Percentiles rank a stretch among this genome's conserved stretches.
Conservation (phyloP, 1,139 yeast species). For the Hansenula anomala region DNA sequence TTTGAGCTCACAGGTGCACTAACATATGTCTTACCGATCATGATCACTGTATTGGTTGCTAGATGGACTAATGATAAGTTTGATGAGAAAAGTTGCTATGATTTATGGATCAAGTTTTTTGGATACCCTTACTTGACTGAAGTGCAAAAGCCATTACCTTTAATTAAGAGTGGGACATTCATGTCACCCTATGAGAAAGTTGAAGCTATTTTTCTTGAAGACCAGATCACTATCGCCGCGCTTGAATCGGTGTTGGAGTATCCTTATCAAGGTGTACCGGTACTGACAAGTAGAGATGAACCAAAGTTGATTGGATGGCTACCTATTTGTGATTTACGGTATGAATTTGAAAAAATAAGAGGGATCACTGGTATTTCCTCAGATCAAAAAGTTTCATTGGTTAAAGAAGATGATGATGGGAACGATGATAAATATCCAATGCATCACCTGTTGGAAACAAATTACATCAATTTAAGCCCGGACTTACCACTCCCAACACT, state of each 20-base stretch:
- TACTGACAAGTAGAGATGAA: conserved; percentile 26
- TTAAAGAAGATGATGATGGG: conserved; percentile 2
- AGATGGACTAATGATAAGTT: conserved; percentile 41
- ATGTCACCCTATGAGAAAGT: conserved; percentile 12
- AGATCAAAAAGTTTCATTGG: conserved; percentile 17
- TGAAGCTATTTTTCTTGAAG: conserved; percentile 14
- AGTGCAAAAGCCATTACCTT: conserved; percentile 15
- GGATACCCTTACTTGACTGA: conserved; percentile 27
- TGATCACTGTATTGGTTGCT: conserved; percentile 50
- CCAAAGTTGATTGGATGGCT: conserved; percentile 36
- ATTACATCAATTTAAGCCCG: conserved; percentile 12
- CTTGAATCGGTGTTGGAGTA: conserved; percentile 6
- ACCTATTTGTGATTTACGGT: conserved; percentile 29
- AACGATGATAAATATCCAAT: conserved; percentile 4
- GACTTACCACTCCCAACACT: conserved; percentile 17
- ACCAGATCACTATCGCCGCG: conserved; percentile 9
- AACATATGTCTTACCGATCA: conserved; percentile 75
- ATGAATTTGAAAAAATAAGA: conserved; percentile 21
- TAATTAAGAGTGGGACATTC: conserved; percentile 10
- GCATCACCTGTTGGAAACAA: conserved; percentile 13
- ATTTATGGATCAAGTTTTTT: conserved; percentile 34
- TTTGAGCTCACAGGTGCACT: conserved; percentile 87
- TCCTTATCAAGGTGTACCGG: conserved; percentile 35
- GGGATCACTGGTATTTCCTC: conserved; percentile 4
- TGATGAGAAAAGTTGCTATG: conserved; percentile 34